Base-by-base conservation (phyloP, 2,329 filamentous ascomycete species). In the Myriosclerotinia curreyana region DNA sequence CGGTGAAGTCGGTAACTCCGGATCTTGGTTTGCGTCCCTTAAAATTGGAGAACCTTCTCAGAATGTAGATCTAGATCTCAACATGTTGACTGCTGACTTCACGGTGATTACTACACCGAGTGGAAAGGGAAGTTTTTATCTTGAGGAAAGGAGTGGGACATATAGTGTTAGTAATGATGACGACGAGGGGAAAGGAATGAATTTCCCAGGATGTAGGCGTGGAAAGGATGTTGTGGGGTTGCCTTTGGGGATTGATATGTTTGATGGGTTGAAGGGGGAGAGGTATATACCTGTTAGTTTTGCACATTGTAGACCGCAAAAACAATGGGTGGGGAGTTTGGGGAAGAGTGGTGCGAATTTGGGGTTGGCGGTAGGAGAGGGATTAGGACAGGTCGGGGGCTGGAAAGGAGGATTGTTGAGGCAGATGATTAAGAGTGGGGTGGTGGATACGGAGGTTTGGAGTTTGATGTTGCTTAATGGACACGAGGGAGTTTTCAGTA, bases 71-170 rank as follows among this genome's bases (percentile, higher is more conserved):
- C 66, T 69, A 48, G 69, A 71, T 56, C 59, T 71, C 2, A 66
- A 69, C 48, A 69, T 71, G 68, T 44, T 71, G 51, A 69, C 69
- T 8, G 54, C 59, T 14, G 69, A 71, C 42, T 71, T 62, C 25
- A 65, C 55, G 49, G 46, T 71, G 3, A 50, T 69, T 17, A 66
- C 62, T 25, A 71, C 69, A 3, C 65, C 64, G 14, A 69, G 69
- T 44, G 60, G 56, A 1, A 60, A 64, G 36, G 66, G 69, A 6
- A 61, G 59, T 52, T 68, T 56, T 6, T 68, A 61, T 51, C 49
- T 66, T 0, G 65, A 69, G 7, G 65, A 66, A 20, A 67, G 62
- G 3, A 70, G 69, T 60, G 66, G 66, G 25, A 70, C 64, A 1
- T 70, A 70, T 51, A 62, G 69, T 66, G 49, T 59, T 11, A 59